phyloP scores from a whole-genome alignment of 495 filamentous ascomycete genomes.

The Staphylotrichum longicolle region DNA sequence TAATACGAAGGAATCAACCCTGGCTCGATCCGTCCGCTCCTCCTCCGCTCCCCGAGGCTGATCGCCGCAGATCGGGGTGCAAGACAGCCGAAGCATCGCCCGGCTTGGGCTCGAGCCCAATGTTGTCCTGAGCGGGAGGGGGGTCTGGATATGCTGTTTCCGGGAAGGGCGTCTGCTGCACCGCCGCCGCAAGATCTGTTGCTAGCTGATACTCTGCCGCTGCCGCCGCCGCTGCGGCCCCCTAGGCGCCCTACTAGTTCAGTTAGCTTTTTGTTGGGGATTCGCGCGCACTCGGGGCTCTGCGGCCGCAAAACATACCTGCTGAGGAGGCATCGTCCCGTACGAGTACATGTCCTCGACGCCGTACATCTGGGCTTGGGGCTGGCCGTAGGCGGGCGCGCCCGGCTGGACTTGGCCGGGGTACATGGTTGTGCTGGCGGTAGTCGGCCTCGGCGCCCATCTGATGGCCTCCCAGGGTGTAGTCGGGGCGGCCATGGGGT shows the following conservation, averaged over 20 bases:
- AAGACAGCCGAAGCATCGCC: too few relatives aligned
- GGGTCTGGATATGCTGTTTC: too few relatives aligned
- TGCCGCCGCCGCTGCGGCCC: neutral
- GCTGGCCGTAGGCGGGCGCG: slow-evolving; percentile 68
- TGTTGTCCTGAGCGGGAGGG: too few relatives aligned
- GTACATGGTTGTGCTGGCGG: slow-evolving; percentile 75
- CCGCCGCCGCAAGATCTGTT: too few relatives aligned
- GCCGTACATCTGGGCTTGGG: slow-evolving; percentile 69
- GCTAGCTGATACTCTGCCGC: too few relatives aligned
- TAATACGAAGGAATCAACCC: neutral
- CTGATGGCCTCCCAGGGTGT: slow-evolving; percentile 37
- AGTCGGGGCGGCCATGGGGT: slow-evolving; percentile 61
- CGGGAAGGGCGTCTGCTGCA: too few relatives aligned
- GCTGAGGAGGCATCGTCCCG: slow-evolving; percentile 76
- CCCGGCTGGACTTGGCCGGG: slow-evolving; percentile 69
- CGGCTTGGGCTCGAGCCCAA: too few relatives aligned
- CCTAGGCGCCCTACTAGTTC: slow-evolving; percentile 31
- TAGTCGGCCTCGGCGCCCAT: slow-evolving; percentile 72
- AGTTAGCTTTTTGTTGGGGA: slow-evolving; percentile 12
- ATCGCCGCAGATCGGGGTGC: too few relatives aligned
- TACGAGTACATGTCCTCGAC: slow-evolving; percentile 87
- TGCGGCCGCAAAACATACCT: slow-evolving; percentile 53
- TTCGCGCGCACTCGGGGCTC: too few relatives aligned
- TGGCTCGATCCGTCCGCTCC: neutral
- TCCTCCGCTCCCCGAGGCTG: neutral